These are phyloP conservation scores for Oryza coarctata DNA, from an alignment of 176 grass and related monocot genomes.

Conservation along the genomic window DNA sequence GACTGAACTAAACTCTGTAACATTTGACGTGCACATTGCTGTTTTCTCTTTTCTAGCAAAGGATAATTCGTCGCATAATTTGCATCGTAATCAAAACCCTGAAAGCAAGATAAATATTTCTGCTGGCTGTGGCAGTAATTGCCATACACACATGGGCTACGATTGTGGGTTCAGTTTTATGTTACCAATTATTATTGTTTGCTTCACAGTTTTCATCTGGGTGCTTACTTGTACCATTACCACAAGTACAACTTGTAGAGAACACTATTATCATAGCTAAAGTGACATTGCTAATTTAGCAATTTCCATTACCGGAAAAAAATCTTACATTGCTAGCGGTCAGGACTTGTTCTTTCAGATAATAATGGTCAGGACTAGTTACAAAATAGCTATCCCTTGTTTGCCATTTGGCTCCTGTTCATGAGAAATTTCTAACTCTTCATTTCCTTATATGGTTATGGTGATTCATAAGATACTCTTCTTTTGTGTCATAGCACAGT, in stretches of 20 bases:
- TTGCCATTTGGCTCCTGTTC: background rate
- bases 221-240: background rate
- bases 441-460: slow-evolving; percentile 2
- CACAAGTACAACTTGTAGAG: background rate
- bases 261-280: background rate
- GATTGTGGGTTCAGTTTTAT: background rate
- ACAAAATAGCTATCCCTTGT: background rate
- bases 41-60: background rate
- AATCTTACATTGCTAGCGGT: background rate
- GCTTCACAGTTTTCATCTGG: background rate
- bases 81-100: background rate
- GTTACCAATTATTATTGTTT: slow-evolving; percentile 2
- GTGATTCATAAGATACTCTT: slow-evolving; percentile 2
- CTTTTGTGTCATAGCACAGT: background rate
- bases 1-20: too few species aligned
- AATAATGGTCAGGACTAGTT: background rate
- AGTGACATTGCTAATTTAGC: background rate
- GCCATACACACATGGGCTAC: background rate
- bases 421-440: background rate
- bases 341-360: background rate
- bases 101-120: background rate
- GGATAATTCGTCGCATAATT: background rate
- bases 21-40: too few species aligned
- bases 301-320: too few species aligned
- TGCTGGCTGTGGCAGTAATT: background rate